A percentile compares a stretch with the other conserved stretches of the same genome.
Conservation (phyloP, 2,329 filamentous ascomycete species). For the Neofusicoccum ribis region DNA sequence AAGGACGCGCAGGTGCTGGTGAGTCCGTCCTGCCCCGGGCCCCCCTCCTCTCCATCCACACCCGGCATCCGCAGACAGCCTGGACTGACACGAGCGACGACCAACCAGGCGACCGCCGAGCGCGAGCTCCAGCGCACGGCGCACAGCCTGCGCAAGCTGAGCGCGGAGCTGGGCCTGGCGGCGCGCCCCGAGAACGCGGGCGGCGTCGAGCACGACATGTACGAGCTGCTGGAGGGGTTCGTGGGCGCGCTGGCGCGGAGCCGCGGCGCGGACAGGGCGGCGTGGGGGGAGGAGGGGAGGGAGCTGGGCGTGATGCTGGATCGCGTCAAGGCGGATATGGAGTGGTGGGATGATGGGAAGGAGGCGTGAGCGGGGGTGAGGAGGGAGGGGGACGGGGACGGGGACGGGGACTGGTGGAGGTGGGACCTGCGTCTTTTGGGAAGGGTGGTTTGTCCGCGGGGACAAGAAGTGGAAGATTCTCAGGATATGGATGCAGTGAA, state of each 20-base stretch:
- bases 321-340: background rate
- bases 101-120: background rate
- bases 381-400: background rate
- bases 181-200: background rate
- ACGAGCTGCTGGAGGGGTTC: constrained; percentile 4
- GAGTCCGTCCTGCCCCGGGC: background rate
- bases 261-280: background rate
- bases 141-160: background rate
- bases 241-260: background rate
- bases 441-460: no score
- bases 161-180: background rate
- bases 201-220: background rate
- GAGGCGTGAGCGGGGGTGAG: background rate
- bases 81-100: no score
- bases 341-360: constrained; percentile 5
- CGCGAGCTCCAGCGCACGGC: background rate
- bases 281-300: background rate
- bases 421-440: no score
- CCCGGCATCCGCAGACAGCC: no score
- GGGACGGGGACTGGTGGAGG: no score
- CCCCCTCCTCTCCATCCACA: no score
- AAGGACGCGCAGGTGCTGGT: background rate
- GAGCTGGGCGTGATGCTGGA: background rate
- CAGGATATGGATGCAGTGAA: no score
- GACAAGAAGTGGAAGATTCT: no score